Base-by-base conservation (phyloP, 2,329 filamentous ascomycete species). In the Fusarium albidum region DNA sequence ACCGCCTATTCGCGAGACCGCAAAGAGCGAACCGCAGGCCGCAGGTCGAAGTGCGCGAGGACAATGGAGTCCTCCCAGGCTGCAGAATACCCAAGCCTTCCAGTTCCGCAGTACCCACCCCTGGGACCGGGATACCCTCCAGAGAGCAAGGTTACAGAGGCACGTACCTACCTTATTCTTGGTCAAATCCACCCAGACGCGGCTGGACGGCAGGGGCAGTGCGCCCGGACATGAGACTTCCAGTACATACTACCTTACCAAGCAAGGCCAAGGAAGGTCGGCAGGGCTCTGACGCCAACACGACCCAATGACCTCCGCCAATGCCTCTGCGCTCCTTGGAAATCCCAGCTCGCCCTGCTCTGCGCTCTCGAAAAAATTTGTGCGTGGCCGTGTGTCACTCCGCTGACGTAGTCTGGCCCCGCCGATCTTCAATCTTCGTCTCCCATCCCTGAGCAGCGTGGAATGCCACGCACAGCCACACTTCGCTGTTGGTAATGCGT, bases 361-460 rank as follows among this genome's bases (percentile, higher is more conserved):
- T 38, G 32, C 34, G 32, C 49, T 59, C 58, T 31, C n/a, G 50
- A 21, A 14, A 62, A 51, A 39, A 55, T 61, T 61, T 59, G 13
- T 33, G 21, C 54, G 46, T 52, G 37, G 41, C 33, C 18, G 51
- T 39, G 51, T 39, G 41, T 59, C 61, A 4, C 21, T 21, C 21
- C 60, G 58, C 60, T 63, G 64, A 68, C 64, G 64, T 66, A 66
- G 49, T 55, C 58, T 51, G 54, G 50, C 49, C 41, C 57, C 59
- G 57, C 50, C 57, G 64, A 66, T 67, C 61, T 28, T 47, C 54
- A 28, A 37, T 38, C 33, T 42, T 34, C 38, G 13, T 53, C 29
- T 31, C n/a, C n/a, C 11, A 31, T 49, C 55, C 57, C 37, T 59
- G 57, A 39, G 25, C 59, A 55, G 59, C 55, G 51, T 14, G 28